Conservation (phyloP, 805 yeast species). For the Tetrapisispora namnaoensis region DNA sequence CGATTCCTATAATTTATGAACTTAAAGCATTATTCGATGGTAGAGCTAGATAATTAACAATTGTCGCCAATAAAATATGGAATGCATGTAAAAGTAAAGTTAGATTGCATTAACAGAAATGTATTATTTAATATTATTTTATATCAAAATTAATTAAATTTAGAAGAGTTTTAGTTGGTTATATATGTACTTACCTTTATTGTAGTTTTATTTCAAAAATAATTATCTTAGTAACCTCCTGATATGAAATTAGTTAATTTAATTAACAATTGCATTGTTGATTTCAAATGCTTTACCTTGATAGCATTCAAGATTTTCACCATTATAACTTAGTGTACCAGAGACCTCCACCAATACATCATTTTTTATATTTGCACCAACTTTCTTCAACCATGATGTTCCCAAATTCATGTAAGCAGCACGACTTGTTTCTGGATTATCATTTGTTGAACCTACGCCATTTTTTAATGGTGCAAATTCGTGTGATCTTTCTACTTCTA, state of each 20-base stretch:
- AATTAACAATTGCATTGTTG: constrained; percentile 3
- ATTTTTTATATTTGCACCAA: constrained; percentile 53
- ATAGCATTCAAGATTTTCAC: constrained; percentile 56
- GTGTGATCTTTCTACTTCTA: constrained; percentile 75
- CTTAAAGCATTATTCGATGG: constrained; percentile 16
- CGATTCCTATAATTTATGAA: constrained; percentile 26
- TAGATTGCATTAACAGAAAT: not conserved
- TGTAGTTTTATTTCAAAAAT: no score
- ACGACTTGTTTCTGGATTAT: constrained; percentile 77
- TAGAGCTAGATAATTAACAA: not conserved
- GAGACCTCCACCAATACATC: constrained; percentile 61
- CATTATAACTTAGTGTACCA: constrained; percentile 63
- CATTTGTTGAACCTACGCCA: constrained; percentile 71
- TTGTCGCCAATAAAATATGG: no score
- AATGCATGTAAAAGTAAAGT: not conserved
- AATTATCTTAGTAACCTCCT: no score
- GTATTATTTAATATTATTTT: no score
- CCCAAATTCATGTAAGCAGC: constrained; percentile 54
- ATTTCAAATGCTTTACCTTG: constrained; percentile 35
- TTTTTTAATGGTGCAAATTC: constrained; percentile 95
- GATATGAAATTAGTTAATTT: no score
- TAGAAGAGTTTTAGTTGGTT: no score
- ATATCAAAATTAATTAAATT: no score
- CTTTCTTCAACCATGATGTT: constrained; percentile 58
- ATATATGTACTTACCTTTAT: no score